Base-by-base conservation (phyloP, 1,139 yeast species). In the Candida sp. region DNA sequence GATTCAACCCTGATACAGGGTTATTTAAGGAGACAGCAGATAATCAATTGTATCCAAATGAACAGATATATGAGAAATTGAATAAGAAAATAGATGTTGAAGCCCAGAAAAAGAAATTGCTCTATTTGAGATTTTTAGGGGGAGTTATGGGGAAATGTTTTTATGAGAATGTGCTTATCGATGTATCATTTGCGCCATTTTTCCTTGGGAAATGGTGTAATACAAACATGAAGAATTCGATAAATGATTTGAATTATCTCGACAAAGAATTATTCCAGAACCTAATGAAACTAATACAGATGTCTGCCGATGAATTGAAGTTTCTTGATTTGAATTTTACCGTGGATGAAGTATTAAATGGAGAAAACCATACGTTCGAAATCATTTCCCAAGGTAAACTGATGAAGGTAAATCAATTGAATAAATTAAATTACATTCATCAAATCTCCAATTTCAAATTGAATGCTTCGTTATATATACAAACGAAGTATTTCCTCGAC, bases 71-170 rank as follows among this genome's bases (percentile, higher is more conserved):
- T 35, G 60, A 60, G 41, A 60, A 60, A 37, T 35, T 63, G 4
- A 41, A 44, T 21, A 55, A 57, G 12, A 50, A 56, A 6, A 54
- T 65, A 8, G 71, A 68, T 36, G 41, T 50, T 3, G 60, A 61
- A n/a, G 47, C 52, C 3, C 73, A 68, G 45, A 57, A 55, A 21
- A 46, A 49, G 33, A 62, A 66, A 23, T 58, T 84, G 41, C 57
- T 64, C 23, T 73, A 75, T 46, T 63, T 79, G 41, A 73, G 73
- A 51, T 90, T 89, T 54, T 62, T 90, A 52, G 99, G 99, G 0
- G 81, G 77, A 64, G 68, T 90, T 7, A 73, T 93, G 40, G 99
- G 98, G 1, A 93, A 90, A 58, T 90, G 98, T 56, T 68, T 93
- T n/a, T 89, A 86, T 57, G 96, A 88, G 45, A 82, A 83, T 44